Evolutionary conservation across 2,329 filamentous ascomycete species (phyloP), one percentile per base, ranked within the genome.

Genomic region (Exophiala bonariae): DNA sequence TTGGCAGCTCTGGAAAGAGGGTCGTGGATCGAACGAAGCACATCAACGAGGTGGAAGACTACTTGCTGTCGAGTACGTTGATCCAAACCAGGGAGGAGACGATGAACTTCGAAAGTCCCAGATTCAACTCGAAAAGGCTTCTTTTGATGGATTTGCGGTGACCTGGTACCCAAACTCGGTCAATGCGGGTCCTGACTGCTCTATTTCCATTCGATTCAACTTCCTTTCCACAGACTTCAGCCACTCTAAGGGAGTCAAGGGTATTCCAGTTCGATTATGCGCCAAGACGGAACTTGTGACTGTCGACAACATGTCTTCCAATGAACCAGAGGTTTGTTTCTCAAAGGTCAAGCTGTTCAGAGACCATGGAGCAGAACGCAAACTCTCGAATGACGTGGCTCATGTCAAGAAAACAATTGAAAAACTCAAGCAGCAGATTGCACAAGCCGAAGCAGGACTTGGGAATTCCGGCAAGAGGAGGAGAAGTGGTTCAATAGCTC

Each of bases 201-300:
- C 83, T 39, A 82, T 99, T 46, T 87, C 90, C 7, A 89, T 97
- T 10, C 87, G 93, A 36, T 99, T 97, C 77, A 99, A 99, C 71
- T 99, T 99, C 64, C 76, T 99, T 0, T 99, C 93, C 1, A 99
- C 93, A 7, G 93, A 99, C 65, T 99, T 97, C 65, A 97, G 92
- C 66, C 93, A 97, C 64, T 97, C 93, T 8, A 99, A 99, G 64
- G 93, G 93, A 36, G 93, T 99, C 39, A 99, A 97, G 69, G 93
- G 93, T 28, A 96, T 97, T 56, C 92, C 93, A 0, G 91, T 99
- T 3, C 78, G 93, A 45, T 78, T 97, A 1, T 97, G 92, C 66
- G 84, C 91, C 11, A 97, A 97, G 69, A 97, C 93, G 0, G 86
- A 87, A 55, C 69, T 84, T 9, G 50, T 92, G 1, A 70, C 78